Base-by-base conservation (phyloP, 2,329 filamentous ascomycete species). In the Aureobasidium pullulans region DNA sequence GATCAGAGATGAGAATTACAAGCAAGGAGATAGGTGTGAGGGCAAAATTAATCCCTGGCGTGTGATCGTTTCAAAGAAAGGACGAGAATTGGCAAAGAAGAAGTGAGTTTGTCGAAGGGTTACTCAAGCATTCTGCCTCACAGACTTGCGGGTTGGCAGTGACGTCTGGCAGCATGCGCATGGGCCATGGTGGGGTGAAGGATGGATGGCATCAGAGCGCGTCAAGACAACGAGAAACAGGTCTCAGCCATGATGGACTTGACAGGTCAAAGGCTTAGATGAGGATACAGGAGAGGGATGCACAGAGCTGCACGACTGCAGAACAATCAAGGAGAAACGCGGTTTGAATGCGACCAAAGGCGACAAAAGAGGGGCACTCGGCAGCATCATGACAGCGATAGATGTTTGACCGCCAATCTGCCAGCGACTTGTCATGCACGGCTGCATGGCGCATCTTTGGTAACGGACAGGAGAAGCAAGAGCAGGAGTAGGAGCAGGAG, bases 371-470 rank as follows among this genome's bases (percentile, higher is more conserved):
- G 29, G 36, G 40, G 37, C 52, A 28, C 9, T 9, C 15, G 37
- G 37, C 37, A n/a, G 10, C 13, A 15, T 16, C 47, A 49, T 49
- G 47, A 37, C 47, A 49, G 47, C 47, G 47, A 37, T 16, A 39
- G 34, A 28, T 6, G 48, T 19, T 40, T 46, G 52, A 56, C 52
- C 39, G 52, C 40, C 52, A 34, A 36, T 56, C 52, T 54, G 50
- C 50, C 34, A 54, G 34, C 34, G 50, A 54, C n/a, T 56, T 37
- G 52, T 46, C 52, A 40, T 56, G 52, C 52, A 46, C 46, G 52
- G 39, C 40, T 44, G 52, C 52, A 46, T 57, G 39, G 37, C 31
- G 32, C 47, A 39, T 6, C 3, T 39, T 31, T 52, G 48, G 23
- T 36, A 43, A 34, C 16, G n/a, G 47, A 13, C 47, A 49, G 19